These are phyloP conservation scores for Thraustotheca clavata DNA, from an alignment of 352 stramenopile genomes.

Conservation along the genomic window DNA sequence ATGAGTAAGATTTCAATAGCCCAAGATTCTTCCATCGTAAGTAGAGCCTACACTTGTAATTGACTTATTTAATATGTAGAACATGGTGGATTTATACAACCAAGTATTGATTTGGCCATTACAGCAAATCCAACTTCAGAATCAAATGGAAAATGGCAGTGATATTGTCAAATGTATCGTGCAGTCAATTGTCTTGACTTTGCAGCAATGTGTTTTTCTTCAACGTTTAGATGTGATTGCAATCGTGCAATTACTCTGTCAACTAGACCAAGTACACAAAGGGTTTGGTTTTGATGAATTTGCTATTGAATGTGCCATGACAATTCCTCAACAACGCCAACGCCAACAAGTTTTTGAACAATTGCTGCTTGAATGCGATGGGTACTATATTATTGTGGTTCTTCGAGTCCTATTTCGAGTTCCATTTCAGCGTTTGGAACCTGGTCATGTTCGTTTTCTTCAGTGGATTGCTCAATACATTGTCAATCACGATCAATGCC, in stretches of 20 bases:
- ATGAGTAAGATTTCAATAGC: slow-evolving; percentile 23
- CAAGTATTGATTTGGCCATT: slow-evolving; percentile 30
- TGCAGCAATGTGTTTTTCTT: slow-evolving; percentile 52
- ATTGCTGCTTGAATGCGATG: not conserved
- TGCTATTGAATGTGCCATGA: slow-evolving; percentile 1
- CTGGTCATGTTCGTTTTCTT: not conserved
- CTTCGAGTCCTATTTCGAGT: slow-evolving; percentile 7
- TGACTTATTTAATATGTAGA: not conserved
- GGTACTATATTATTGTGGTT: not conserved
- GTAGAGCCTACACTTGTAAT: not conserved
- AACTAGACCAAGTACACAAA: not conserved
- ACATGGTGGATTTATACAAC: slow-evolving; percentile 29
- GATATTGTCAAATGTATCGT: slow-evolving; percentile 25
- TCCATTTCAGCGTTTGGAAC: slow-evolving; percentile 1
- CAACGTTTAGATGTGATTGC: slow-evolving; percentile 42
- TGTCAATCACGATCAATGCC: not conserved
- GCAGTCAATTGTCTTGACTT: slow-evolving; percentile 29
- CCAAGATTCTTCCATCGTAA: slow-evolving; percentile 1
- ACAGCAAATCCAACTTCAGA: slow-evolving; percentile 8
- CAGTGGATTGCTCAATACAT: not conserved
- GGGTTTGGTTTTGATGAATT: not conserved
- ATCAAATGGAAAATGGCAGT: slow-evolving; percentile 22
- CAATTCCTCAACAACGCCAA: not conserved
- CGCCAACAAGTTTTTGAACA: not conserved
- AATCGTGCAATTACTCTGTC: slow-evolving; percentile 26